Percentiles rank a stretch among this genome's conserved stretches.
These are phyloP conservation scores for Neonectria hederae DNA, from an alignment of 2,329 filamentous ascomycete genomes.

Conservation along the genomic window DNA sequence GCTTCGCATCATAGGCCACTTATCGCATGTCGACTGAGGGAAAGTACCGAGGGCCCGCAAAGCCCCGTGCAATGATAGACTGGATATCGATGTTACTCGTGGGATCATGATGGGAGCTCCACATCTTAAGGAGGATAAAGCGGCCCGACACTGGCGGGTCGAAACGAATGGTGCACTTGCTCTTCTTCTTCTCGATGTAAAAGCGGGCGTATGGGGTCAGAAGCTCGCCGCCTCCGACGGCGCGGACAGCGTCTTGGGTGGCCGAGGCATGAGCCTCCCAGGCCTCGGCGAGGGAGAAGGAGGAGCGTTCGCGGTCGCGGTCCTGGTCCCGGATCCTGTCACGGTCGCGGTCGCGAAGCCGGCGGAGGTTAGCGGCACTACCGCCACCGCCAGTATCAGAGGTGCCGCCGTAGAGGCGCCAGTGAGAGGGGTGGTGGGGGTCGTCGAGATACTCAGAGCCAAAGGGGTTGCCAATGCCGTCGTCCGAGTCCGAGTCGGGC, in stretches of 20 bases:
- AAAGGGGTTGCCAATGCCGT: conserved; percentile 38
- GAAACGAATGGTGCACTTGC: conserved; percentile 87
- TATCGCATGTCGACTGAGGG: conserved; percentile 72
- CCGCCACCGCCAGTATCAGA: conserved; percentile 21
- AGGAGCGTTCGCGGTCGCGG: conserved; percentile 24
- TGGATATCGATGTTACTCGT: conserved; percentile 86
- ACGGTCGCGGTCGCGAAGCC: conserved; percentile 30
- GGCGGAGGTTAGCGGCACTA: conserved; percentile 16
- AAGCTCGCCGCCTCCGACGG: conserved; percentile 67
- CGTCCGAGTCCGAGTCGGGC: conserved; percentile 51
- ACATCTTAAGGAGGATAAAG: conserved; percentile 89
- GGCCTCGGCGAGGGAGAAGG: conserved; percentile 46
- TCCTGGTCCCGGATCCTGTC: conserved; percentile 33
- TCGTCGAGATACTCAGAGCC: conserved; percentile 43
- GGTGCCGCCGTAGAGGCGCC: conserved; percentile 36
- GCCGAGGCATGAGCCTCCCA: conserved; percentile 61
- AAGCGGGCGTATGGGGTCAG: conserved; percentile 82
- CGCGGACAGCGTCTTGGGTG: conserved; percentile 65
- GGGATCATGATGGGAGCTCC: conserved; percentile 76
- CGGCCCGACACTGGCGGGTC: conserved; percentile 82
- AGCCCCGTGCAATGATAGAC: conserved; percentile 83
- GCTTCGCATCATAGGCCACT: background rate
- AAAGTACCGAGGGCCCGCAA: conserved; percentile 86
- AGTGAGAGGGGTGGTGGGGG: conserved; percentile 36
- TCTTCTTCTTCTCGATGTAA: conserved; percentile 83